Conservation (phyloP, 768 basidiomycete genomes). For the Kwoniella botswanensis region DNA sequence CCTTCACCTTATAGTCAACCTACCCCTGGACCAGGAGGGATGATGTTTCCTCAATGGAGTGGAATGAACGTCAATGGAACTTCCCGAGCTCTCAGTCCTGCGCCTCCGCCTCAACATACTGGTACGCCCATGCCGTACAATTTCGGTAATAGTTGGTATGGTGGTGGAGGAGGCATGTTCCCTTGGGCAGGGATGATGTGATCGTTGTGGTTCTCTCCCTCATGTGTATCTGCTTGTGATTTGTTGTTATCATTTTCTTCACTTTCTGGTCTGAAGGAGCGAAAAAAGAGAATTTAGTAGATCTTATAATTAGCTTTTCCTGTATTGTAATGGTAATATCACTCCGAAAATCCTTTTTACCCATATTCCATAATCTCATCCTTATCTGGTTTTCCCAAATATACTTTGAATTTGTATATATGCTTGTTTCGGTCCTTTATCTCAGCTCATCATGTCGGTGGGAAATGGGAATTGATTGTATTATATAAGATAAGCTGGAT, state of each 20-base stretch:
- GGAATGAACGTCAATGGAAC: background rate
- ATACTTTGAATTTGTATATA: no score
- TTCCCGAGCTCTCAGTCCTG: constrained; percentile 10
- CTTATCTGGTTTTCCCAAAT: no score
- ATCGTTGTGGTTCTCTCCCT: background rate
- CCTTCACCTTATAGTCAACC: constrained; percentile 14
- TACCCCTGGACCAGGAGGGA: constrained; percentile 5
- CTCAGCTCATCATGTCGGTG: background rate
- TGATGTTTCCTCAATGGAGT: constrained; percentile 2
- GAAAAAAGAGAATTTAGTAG: background rate
- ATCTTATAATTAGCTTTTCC: background rate
- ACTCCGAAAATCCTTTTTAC: background rate
- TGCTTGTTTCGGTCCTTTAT: no score
- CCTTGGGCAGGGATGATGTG: constrained; percentile 22
- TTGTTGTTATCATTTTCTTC: no score
- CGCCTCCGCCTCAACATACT: background rate
- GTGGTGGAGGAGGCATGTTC: constrained; percentile 18
- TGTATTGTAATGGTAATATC: background rate
- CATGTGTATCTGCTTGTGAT: no score
- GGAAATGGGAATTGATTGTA: background rate
- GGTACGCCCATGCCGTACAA: constrained; percentile 19
- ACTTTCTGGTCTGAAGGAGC: no score
- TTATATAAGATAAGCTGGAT: no score
- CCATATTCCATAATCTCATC: background rate
- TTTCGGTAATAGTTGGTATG: constrained; percentile 24